Percentiles rank a stretch among this genome's conserved stretches.
phyloP scores from a whole-genome alignment of 768 basidiomycete genomes.

The Auriscalpium orientale region DNA sequence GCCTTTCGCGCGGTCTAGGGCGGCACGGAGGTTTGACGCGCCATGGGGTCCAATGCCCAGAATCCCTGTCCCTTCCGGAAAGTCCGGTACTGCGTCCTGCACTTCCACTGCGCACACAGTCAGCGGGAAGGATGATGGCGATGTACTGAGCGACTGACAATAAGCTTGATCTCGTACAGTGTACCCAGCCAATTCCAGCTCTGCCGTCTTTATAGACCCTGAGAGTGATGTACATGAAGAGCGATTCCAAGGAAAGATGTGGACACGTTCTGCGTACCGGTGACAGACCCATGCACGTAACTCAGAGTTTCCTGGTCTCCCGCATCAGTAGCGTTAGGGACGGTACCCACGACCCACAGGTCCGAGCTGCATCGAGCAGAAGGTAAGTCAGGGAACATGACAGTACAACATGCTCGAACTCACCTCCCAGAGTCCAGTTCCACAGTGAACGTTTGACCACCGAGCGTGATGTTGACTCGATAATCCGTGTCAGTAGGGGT shows the following conservation, averaged over 20 bases:
- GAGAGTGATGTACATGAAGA: neutral
- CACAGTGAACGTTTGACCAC: constrained; percentile 24
- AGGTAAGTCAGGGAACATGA: too few relatives aligned
- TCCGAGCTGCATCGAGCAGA: constrained; percentile 40
- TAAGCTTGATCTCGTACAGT: constrained; percentile 38
- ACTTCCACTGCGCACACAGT: too few relatives aligned
- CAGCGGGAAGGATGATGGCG: too few relatives aligned
- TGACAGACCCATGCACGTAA: constrained; percentile 47
- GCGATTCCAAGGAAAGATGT: too few relatives aligned
- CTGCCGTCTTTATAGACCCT: constrained; percentile 38
- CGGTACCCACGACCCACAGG: constrained; percentile 46
- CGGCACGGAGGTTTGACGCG: constrained; percentile 16
- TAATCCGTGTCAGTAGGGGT: too few relatives aligned
- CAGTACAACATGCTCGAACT: neutral
- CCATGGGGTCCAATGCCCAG: constrained; percentile 27
- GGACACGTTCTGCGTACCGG: constrained; percentile 4
- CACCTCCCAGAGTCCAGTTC: constrained; percentile 42
- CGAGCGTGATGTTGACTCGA: constrained; percentile 29
- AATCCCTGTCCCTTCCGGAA: constrained; percentile 12
- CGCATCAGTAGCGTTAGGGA: constrained; percentile 33
- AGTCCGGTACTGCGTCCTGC: too few relatives aligned
- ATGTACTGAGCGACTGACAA: constrained; percentile 18
- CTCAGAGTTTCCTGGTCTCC: constrained; percentile 30
- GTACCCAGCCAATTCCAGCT: constrained; percentile 37
- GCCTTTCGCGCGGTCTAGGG: constrained; percentile 14